Evolutionary conservation across 805 yeast species (phyloP).

Genomic region (Cyberlindnera mycetangii): DNA sequence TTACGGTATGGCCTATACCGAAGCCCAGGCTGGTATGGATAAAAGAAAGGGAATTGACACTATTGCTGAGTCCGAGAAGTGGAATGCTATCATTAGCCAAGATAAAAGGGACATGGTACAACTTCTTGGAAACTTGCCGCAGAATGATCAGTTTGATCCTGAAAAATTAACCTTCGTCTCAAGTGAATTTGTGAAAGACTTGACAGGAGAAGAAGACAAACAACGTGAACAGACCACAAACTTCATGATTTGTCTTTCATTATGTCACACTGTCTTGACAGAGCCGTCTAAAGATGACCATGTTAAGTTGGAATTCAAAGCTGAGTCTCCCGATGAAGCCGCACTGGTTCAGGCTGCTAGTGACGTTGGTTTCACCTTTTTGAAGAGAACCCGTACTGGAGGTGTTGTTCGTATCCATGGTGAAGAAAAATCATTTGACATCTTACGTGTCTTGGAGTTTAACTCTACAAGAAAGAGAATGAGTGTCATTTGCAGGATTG

Average conservation of each 20-base stretch:
- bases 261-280: conserved; percentile 77
- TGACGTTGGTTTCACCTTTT: conserved; percentile 68
- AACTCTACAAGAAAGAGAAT: conserved; percentile 84
- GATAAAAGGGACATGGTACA: conserved; percentile 60
- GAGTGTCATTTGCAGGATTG: conserved; percentile 72
- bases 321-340: conserved; percentile 89
- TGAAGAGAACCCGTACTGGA: conserved; percentile 67
- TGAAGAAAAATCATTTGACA: conserved; percentile 61
- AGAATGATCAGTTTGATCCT: conserved; percentile 41
- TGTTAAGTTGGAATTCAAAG: conserved; percentile 54
- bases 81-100: conserved; percentile 47
- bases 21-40: conserved; percentile 74
- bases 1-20: conserved; percentile 80
- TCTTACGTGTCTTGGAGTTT: conserved; percentile 67
- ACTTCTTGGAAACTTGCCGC: conserved; percentile 33
- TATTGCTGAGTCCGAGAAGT: conserved; percentile 49
- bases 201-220: conserved; percentile 40
- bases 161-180: conserved; percentile 69
- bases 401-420: conserved; percentile 67
- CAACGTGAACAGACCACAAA: conserved; percentile 62
- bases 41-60: conserved; percentile 75
- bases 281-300: conserved; percentile 63
- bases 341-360: conserved; percentile 81
- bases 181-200: conserved; percentile 57
- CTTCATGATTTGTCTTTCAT: conserved; percentile 70